phyloP scores from a whole-genome alignment of 352 stramenopile genomes.

The Pythium insidiosum region DNA sequence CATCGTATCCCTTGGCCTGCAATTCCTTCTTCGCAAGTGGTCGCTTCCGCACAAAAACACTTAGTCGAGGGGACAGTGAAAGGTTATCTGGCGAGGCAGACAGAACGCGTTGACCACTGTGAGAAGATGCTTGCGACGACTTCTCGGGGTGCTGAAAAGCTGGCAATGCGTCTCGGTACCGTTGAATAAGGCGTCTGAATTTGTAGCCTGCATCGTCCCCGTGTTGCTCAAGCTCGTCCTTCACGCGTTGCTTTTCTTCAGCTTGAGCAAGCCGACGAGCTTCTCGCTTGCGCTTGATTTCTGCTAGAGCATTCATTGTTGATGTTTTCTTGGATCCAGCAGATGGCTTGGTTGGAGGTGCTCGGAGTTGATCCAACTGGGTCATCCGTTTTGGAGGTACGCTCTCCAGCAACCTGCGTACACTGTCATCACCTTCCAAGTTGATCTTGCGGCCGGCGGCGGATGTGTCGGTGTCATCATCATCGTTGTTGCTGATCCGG shows the following conservation, averaged over 20 bases:
- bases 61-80: slow-evolving; percentile 20
- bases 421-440: slow-evolving; percentile 2
- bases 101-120: not conserved
- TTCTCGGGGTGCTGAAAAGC: slow-evolving; percentile 22
- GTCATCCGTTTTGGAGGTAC: slow-evolving; percentile 9
- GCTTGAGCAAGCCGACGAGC: slow-evolving; percentile 41
- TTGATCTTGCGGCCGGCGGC: not conserved
- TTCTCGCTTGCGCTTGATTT: slow-evolving; percentile 69
- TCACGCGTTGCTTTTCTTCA: slow-evolving; percentile 61
- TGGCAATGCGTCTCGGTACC: slow-evolving; percentile 37
- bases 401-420: slow-evolving; percentile 4
- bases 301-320: slow-evolving; percentile 42
- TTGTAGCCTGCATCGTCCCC: slow-evolving; percentile 72
- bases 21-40: slow-evolving; percentile 61
- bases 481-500: not conserved
- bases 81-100: slow-evolving; percentile 1
- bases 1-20: slow-evolving; percentile 57
- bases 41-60: slow-evolving; percentile 64
- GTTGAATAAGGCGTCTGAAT: slow-evolving; percentile 56
- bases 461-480: not conserved
- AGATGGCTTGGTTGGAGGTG: slow-evolving; percentile 3
- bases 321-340: slow-evolving; percentile 31
- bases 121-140: slow-evolving; percentile 1
- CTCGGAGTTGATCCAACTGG: slow-evolving; percentile 18
- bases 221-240: slow-evolving; percentile 50